Base-by-base conservation (phyloP, 2,329 filamentous ascomycete genomes). In the Clonostachys sp. region DNA sequence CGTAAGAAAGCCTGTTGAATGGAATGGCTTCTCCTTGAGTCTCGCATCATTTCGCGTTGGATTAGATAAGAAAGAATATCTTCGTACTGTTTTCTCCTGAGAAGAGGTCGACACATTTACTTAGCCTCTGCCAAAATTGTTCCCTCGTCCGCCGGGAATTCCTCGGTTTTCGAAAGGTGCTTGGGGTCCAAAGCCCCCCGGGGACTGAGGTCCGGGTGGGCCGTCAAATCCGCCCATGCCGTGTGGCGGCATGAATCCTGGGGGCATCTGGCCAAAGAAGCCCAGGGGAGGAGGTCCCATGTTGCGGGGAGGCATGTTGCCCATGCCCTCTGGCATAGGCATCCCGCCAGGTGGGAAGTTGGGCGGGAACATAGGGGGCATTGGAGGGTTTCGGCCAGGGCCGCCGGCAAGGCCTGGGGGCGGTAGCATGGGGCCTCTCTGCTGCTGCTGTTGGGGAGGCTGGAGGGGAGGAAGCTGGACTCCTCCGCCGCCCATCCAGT, bases 311-410 rank as follows among this genome's bases (percentile, higher is more conserved):
- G 73, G 75, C 50, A 74, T 73, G 14, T 68, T 75, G 34, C 63
- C 67, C 63, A 81, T 70, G 33, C 78, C 75, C 2, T 73, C 48
- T 41, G 42, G 75, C 12, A 72, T 73, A 8, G 68, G 68, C 59
- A 75, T 70, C 17, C 64, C 66, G 20, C 66, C 68, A 6, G 73
- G 74, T 13, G 78, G 75, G 52, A 84, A 84, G 59, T 77, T 81
- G n/a, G 79, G 78, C 17, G 78, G 78, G 55, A 79, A 83, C 71
- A 82, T 81, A 51, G 74, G 76, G 45, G 75, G 77, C 62, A 80
- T 73, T 14, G 77, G 76, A 51, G 75, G 70, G 53, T 66, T 70
- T 34, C 66, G 64, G 42, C 55, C 61, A 5, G 60, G 60, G 6
- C 60, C 62, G 16, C 57, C 60, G 13, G 60, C 62, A 50, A 84